Base-by-base conservation (phyloP, 2,329 filamentous ascomycete genomes). In the Mycosphaerella arachidis region DNA sequence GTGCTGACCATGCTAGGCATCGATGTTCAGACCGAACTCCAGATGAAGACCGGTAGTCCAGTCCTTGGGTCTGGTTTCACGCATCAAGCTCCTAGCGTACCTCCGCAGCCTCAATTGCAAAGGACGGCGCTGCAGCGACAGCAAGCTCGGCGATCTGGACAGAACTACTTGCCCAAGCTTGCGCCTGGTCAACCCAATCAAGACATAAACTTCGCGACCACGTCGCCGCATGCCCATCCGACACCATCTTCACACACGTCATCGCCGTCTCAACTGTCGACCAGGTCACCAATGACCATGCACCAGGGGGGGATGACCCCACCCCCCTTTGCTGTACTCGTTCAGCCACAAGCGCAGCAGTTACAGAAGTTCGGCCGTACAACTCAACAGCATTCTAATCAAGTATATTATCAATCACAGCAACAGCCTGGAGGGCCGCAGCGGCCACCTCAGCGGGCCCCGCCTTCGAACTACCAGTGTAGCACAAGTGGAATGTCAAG, bases 11-110 rank as follows among this genome's bases (percentile, higher is more conserved):
- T 40, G 7, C 9, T 65, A 95, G 92, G 92, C 69, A 96, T 97
- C 76, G 93, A 99, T 81, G 94, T 99, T 53, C 92, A 97, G 78
- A 90, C 92, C 64, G 94, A 97, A 78, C 84, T 99, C 69, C 90
- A 90, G 65, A 88, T 92, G 73, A 97, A 97, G 81, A 92, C 90
- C 52, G 91, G 89, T 69, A 95, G 90, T 77, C 91, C 92, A 55
- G 89, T 87, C 70, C 81, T 94, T 64, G 88, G 82, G 61, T 87
- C 84, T 68, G 90, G 84, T 59, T 77, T 77, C 63, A 71, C 75
- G 67, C 88, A 89, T 68, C 59, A 64, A 33, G 66, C 61, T 27
- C 35, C 62, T 12, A 56, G 45, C 24, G 27, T 63, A 18, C 59
- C 63, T 29, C 63, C 68, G 30, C 70, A 70, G 48, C 67, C 77